These are phyloP conservation scores for Metschnikowia proteae DNA, from an alignment of 805 yeast species.

Conservation along the genomic window DNA sequence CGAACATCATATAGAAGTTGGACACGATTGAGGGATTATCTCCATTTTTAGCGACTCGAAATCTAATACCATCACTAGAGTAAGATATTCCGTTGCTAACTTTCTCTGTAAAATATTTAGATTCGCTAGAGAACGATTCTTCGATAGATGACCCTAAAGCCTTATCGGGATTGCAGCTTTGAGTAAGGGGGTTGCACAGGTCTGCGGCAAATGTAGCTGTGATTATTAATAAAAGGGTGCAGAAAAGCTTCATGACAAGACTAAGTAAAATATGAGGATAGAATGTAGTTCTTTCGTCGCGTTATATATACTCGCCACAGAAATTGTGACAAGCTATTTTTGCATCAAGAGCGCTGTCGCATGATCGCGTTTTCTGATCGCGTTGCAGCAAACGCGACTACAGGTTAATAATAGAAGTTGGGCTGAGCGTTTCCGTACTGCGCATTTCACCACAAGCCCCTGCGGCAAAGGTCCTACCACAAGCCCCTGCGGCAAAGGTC, in stretches of 20 bases:
- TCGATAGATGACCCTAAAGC: constrained; percentile 11
- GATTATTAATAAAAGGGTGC: not conserved
- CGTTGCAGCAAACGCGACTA: not conserved
- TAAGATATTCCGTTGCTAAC: constrained; percentile 38
- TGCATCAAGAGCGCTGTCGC: not conserved
- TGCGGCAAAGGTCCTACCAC: not conserved
- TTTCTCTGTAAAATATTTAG: constrained; percentile 24
- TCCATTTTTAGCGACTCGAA: constrained; percentile 57
- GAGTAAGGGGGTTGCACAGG: constrained; percentile 11
- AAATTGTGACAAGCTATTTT: not conserved
- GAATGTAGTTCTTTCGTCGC: not conserved
- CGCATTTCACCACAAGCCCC: not conserved
- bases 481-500: not conserved
- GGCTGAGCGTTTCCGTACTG: not conserved
- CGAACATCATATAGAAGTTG: constrained; percentile 83
- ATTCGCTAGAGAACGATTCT: constrained; percentile 6
- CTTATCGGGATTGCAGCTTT: constrained; percentile 7
- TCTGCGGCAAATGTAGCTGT: not conserved
- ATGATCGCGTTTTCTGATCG: not conserved
- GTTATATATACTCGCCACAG: not conserved
- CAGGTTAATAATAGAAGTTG: not conserved
- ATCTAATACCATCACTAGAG: constrained; percentile 53
- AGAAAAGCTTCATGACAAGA: not conserved
- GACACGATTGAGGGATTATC: constrained; percentile 80
- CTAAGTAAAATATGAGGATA: not conserved